Evolutionary conservation across 2,329 filamentous ascomycete species (phyloP), one percentile per base, ranked within the genome.

Genomic region (Ustulina deusta): DNA sequence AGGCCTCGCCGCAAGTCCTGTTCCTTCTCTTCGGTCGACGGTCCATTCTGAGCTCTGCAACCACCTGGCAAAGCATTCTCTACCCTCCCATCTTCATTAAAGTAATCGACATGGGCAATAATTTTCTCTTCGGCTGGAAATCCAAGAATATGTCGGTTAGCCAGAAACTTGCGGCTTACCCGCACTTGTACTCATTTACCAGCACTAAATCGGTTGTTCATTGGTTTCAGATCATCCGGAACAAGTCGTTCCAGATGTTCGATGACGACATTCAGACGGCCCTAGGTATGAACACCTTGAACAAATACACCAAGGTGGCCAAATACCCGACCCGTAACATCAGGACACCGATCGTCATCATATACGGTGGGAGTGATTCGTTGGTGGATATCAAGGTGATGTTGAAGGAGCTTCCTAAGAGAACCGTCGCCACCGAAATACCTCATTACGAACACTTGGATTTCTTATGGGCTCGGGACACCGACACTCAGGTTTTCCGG

Each of bases 221-320:
- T 78, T 99, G 96, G 96, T 99, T 99, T 79, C 96, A 99, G 78
- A 97, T 99, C 77, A 99, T 99, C 75, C 91, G 96, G 71, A 97
- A 95, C 75, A 93, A 93, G 75, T 94, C 90, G 29, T 98, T 99
- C 79, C 96, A 99, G 80, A 97, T 99, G 93, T 98, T 94, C 79
- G 96, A 99, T 77, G 96, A 99, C 77, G 95, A 98, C 74, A 87
- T 96, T 0, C 92, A 94, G 65, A 90, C 91, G 32, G 91, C 91
- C 0, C 83, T 97, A 67, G 89, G 89, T 61, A 83, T 94, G 42
- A 88, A 87, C 25, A 89, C 89, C 4, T 87, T 87, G 61, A 90
- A 88, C 76, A 94, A 95, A 74, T 97, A 97, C 81, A 97, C 97
- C 79, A 97, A 97, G 78, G 94, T 97, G 6, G 94, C 96, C 74